phyloP scores from a whole-genome alignment of 495 filamentous ascomycete species.

The Penicillium paxilli region DNA sequence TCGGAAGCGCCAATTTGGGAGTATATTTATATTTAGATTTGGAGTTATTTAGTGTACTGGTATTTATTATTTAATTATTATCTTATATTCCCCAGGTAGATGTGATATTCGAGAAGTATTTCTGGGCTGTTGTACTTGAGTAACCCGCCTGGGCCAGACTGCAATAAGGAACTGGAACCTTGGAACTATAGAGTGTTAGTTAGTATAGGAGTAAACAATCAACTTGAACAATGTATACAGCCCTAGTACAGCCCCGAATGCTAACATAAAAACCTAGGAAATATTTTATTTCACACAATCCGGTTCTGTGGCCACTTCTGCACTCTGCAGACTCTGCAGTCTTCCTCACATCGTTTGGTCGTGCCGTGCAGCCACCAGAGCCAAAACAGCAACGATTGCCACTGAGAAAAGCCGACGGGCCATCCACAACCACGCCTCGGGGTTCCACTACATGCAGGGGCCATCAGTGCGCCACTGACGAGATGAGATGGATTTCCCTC shows the following conservation, averaged over 20 bases:
- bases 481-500: background rate
- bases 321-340: background rate
- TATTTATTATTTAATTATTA: background rate
- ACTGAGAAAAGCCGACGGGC: background rate
- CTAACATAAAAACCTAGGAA: no score
- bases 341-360: background rate
- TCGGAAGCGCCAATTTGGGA: constrained; percentile 9
- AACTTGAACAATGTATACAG: no score
- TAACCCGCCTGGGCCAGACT: no score
- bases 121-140: no score
- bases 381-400: background rate
- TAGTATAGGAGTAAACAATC: no score
- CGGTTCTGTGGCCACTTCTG: no score
- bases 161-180: no score
- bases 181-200: no score
- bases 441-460: constrained; percentile 17
- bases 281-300: no score
- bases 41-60: background rate
- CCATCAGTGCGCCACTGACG: constrained; percentile 14
- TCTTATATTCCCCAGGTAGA: no score
- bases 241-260: no score
- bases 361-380: background rate
- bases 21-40: constrained; percentile 1
- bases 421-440: background rate
- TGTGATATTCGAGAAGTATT: no score